These are phyloP conservation scores for Tolypocladium paradoxum DNA, from an alignment of 2,329 filamentous ascomycete species.

Conservation along the genomic window DNA sequence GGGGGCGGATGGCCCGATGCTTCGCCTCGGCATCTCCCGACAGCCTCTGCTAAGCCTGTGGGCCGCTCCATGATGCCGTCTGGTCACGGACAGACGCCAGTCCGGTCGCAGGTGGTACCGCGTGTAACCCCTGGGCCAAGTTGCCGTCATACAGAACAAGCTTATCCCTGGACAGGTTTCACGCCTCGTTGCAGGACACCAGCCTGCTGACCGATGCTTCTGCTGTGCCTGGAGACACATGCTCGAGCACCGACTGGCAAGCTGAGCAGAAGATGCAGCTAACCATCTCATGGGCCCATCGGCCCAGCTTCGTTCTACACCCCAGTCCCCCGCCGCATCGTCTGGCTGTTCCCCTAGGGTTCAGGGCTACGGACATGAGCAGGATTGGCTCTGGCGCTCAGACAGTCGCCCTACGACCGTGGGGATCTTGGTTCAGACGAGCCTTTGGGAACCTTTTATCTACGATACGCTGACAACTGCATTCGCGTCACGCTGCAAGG, in stretches of 20 bases:
- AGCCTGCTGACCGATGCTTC: neutral
- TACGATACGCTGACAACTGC: neutral
- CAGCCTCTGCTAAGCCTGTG: neutral
- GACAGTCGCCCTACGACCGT: neutral
- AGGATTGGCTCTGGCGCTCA: neutral
- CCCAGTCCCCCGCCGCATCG: neutral
- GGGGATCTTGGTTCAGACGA: slow-evolving; percentile 2
- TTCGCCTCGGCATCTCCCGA: slow-evolving; percentile 7
- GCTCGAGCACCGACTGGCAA: neutral
- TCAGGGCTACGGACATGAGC: neutral
- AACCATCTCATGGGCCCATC: neutral
- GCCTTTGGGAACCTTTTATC: neutral
- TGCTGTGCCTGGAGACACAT: neutral
- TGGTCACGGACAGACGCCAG: slow-evolving; percentile 5
- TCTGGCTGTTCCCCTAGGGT: neutral
- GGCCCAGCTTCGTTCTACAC: neutral
- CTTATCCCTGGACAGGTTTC: slow-evolving; percentile 7
- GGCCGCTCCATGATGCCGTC: neutral
- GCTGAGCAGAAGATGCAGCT: neutral
- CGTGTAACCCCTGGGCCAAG: slow-evolving; percentile 6
- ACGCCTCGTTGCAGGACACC: slow-evolving; percentile 7
- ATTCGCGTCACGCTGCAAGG: slow-evolving; percentile 1
- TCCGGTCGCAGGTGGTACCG: slow-evolving; percentile 9
- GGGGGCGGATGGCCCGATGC: neutral
- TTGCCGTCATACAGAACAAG: slow-evolving; percentile 4